Evolutionary conservation across 345 rosid species (phyloP), one percentile per base, ranked within the genome.

Genomic region (Eutrema yunnanense): DNA sequence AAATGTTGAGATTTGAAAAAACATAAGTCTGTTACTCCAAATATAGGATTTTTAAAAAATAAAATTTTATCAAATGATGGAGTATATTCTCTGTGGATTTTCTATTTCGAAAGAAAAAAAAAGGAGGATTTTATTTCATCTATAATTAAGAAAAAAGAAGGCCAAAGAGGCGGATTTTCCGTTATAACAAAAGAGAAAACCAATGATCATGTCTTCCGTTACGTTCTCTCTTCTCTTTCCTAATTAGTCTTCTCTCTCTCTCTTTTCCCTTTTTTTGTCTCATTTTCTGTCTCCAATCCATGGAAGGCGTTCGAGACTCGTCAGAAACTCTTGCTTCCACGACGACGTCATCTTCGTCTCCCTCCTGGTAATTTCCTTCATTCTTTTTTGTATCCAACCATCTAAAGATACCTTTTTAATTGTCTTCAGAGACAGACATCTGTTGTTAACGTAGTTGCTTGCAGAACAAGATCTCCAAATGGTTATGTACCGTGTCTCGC

Each of bases 251-350:
- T 34, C 49, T 65, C 51, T 74, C 34, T 68, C 49, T 65, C 42
- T 74, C 42, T 61, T 26, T 52, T 44, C 44, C 6, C 54, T 26
- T 33, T 56, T 48, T 65, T 65, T 26, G 34, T 71, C 56, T 49
- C 76, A 56, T 65, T 42, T 58, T 43, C 41, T 63, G 38, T 58
- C 59, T 62, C 27, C 36, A 71, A 62, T 71, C 72, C 61, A 77
- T 77, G 80, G 76, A 77, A 50, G 72, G 32, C 57, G 56, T 71
- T 76, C 67, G 76, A 76, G 67, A 76, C 56, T 71, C 76, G 2
- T 65, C 80, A 56, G 37, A 71, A 57, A 50, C 80, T 65, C 57
- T 58, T 42, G 48, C 72, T 71, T 65, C 75, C 60, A 56, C 73
- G 2, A 70, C 80, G 8, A 70, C 80, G 6, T 56, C 80, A 5